Base-by-base conservation (phyloP, 2,329 filamentous ascomycete genomes). In the Talaromyces sp. region DNA sequence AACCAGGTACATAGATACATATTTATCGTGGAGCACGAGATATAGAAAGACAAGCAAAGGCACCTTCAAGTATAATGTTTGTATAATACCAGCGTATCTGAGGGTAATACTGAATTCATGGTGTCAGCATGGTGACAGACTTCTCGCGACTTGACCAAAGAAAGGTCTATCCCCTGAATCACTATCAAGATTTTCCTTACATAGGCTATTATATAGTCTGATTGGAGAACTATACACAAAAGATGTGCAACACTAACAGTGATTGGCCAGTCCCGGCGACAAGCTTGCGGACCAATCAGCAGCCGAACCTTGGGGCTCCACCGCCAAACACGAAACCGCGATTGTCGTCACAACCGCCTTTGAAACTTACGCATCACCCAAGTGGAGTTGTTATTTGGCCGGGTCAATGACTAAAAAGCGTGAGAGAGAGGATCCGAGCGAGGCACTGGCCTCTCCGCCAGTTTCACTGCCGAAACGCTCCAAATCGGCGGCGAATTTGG, bases 251-350 rank as follows among this genome's bases (percentile, higher is more conserved):
- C 35, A 21, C 54, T 38, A 27, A 14, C 21, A 10, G 41, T 46
- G 43, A 46, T 46, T 46, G 43, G 43, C 43, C 43, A 46, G n/a
- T 21, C 43, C 17, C n/a, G n/a, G n/a, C 21, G 43, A 21, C 43
- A 24, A 19, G n/a, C n/a, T 46, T 10, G 8, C 19, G 24, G 46
- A 29, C 56, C 56, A 58, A 43, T 58, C 56, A 54, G 29, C 26
- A 14, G 31, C 32, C 19, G 12, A 9, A 17, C 29, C 17, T 46
- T 21, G 17, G 24, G 32, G 12, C 59, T 54, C 55, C 50, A 35
- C 59, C 55, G 27, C 14, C 56, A 56, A 56, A 57, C 46, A 29
- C 59, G 59, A 61, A 61, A 61, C 59, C 54, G 29, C 59, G 43
- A 57, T 31, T 24, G 21, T 41, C 46, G 27, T 48, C 54, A 32